Conservation (phyloP, 805 yeast species). For the Lipomyces japonicus region DNA sequence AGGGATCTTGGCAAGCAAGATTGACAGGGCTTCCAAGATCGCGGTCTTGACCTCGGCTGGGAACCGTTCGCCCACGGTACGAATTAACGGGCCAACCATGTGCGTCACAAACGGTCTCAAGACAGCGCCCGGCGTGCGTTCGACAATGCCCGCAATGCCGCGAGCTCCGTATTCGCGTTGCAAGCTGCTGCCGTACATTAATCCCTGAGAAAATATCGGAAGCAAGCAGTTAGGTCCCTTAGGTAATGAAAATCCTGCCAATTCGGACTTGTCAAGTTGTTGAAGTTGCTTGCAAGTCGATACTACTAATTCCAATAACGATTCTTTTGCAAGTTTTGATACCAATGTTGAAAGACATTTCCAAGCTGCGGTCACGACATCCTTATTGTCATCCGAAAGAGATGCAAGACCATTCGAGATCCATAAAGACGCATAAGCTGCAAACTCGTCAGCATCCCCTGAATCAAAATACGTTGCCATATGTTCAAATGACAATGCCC, state of each 20-base stretch:
- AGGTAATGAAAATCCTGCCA: slow-evolving; percentile 66
- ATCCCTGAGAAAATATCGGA: slow-evolving; percentile 90
- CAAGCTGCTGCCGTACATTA: slow-evolving; percentile 84
- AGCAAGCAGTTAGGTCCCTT: slow-evolving; percentile 83
- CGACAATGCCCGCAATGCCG: slow-evolving; percentile 83
- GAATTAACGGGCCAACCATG: slow-evolving; percentile 94
- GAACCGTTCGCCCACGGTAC: slow-evolving; percentile 96
- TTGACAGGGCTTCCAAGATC: slow-evolving; percentile 79
- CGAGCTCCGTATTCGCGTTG: slow-evolving; percentile 83
- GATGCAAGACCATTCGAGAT: slow-evolving; percentile 64
- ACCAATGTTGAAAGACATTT: slow-evolving; percentile 63
- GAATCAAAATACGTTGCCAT: slow-evolving; percentile 67
- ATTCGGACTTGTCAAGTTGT: slow-evolving; percentile 60
- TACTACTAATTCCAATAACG: slow-evolving; percentile 68
- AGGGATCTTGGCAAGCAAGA: slow-evolving; percentile 76
- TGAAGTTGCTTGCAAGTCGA: slow-evolving; percentile 76
- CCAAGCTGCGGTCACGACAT: slow-evolving; percentile 62
- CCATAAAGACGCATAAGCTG: slow-evolving; percentile 70
- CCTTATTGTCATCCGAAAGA: slow-evolving; percentile 64
- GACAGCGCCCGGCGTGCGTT: slow-evolving; percentile 65
- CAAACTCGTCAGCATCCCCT: slow-evolving; percentile 60
- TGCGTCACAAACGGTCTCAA: slow-evolving; percentile 86
- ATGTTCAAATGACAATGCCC: slow-evolving; percentile 61
- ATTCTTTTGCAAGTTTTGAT: slow-evolving; percentile 68
- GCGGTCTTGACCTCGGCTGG: slow-evolving; percentile 89